These are phyloP conservation scores for Leccinum boreale DNA, from an alignment of 768 basidiomycete genomes.

Conservation along the genomic window DNA sequence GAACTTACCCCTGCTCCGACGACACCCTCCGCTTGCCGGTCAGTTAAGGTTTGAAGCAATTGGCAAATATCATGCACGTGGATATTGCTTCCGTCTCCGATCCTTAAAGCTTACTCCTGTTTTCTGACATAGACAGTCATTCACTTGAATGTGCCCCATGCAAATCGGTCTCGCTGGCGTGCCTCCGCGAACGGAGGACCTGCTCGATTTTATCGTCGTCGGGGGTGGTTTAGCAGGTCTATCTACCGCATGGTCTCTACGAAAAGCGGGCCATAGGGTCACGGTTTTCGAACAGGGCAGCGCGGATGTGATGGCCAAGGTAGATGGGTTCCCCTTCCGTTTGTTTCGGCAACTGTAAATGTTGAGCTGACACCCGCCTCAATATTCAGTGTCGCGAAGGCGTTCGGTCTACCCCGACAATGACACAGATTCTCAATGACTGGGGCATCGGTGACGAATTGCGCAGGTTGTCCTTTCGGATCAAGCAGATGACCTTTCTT, in stretches of 20 bases:
- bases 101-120: too few species aligned
- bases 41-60: too few species aligned
- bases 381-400: constrained; percentile 32
- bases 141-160: constrained; percentile 6
- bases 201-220: constrained; percentile 22
- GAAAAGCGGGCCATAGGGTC: constrained; percentile 53
- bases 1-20: too few species aligned
- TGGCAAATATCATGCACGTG: too few species aligned
- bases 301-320: constrained; percentile 38
- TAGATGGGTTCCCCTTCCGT: background rate
- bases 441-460: constrained; percentile 52
- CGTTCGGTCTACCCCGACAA: constrained; percentile 51
- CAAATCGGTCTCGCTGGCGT: constrained; percentile 4
- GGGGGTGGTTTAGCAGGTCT: constrained; percentile 46
- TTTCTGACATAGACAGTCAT: background rate
- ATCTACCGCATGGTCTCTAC: constrained; percentile 51
- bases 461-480: constrained; percentile 27
- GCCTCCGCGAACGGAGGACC: constrained; percentile 8
- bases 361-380: background rate
- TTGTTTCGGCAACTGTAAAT: background rate
- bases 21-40: too few species aligned
- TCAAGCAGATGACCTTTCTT: constrained; percentile 13
- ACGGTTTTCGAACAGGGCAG: constrained; percentile 48
- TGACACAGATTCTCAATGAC: constrained; percentile 49
- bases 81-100: background rate